Base-by-base conservation (phyloP, 495 filamentous ascomycete genomes). In the Pseudoneurospora amorphoporcata region DNA sequence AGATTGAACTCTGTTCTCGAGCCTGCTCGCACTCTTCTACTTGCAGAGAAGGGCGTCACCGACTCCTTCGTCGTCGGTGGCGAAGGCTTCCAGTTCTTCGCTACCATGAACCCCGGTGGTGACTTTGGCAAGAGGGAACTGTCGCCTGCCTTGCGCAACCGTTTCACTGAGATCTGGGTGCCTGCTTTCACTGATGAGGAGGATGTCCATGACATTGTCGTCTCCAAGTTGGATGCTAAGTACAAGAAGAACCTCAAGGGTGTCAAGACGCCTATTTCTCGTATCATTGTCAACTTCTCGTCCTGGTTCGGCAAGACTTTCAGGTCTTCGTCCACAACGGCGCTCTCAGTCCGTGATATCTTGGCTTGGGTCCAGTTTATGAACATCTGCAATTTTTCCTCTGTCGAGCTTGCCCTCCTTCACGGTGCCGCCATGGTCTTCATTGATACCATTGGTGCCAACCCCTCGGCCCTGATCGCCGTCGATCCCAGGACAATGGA, bases 111-210 rank as follows among this genome's bases (percentile, higher is more conserved):
- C 75, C 96, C 96, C 9, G 96, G 95, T 43, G 96, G 96, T 71
- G 96, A 99, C 77, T 98, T 97, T 79, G 96, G 96, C 71, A 99
- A 99, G 79, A 91, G 92, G 75, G 96, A 99, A 80, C 89, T 99
- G 65, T 98, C 96, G 3, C 94, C 95, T 6, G 96, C 96, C 35
- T 84, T 99, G 70, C 88, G 96, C 35, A 98, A 99, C 79, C 91
- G 96, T 47, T 98, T 99, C 83, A 99, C 96, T 0, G 96, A 99
- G 79, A 97, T 99, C 29, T 99, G 96, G 96, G 96, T 97, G 0
- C 94, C 95, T 4, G 85, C 94, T 3, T 83, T 92, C 61, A 92
- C 92, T 0, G 92, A 95, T 53, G 85, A 86, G 42, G 90, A 94
- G 38, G 96, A 99, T 77, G 89, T 98, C 37, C 81, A 94, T 40